A percentile compares a stretch with the other conserved stretches of the same genome.
phyloP scores from a whole-genome alignment of 306 rosid genomes.

The Dicorynia guianensis region DNA sequence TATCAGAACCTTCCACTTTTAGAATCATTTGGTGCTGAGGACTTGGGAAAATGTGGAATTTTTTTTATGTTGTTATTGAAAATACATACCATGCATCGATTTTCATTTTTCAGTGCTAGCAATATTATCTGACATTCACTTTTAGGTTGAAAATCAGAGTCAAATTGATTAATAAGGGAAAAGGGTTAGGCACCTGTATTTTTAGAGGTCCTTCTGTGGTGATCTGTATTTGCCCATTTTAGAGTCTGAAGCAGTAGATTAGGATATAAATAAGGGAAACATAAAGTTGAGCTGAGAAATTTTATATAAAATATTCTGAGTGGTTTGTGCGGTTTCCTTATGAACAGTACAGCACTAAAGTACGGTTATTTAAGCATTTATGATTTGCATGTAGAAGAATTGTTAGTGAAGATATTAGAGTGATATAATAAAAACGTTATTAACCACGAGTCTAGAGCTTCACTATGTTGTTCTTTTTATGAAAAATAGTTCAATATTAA shows the following conservation, averaged over 20 bases:
- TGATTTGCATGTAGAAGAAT: not conserved
- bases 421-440: not conserved
- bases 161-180: not conserved
- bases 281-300: not conserved
- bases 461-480: not conserved
- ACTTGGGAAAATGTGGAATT: constrained; percentile 17
- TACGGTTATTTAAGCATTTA: not conserved
- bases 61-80: constrained; percentile 1
- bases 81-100: not conserved
- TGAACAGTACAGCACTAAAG: constrained; percentile 13
- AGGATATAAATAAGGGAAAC: not conserved
- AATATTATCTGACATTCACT: not conserved
- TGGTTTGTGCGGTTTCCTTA: constrained; percentile 9
- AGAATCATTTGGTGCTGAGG: constrained; percentile 5
- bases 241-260: not conserved
- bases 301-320: not conserved
- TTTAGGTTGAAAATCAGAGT: not conserved
- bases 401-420: not conserved
- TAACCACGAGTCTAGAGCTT: constrained; percentile 5
- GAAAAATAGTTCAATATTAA: constrained; percentile 15
- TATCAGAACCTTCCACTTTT: too few relatives aligned
- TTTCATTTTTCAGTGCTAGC: not conserved
- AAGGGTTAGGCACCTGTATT: constrained; percentile 17
- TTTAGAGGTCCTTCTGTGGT: not conserved
- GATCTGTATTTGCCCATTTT: not conserved